Conservation (phyloP, 2,329 filamentous ascomycete genomes). For the Cylindrodendrum hubeiense region DNA sequence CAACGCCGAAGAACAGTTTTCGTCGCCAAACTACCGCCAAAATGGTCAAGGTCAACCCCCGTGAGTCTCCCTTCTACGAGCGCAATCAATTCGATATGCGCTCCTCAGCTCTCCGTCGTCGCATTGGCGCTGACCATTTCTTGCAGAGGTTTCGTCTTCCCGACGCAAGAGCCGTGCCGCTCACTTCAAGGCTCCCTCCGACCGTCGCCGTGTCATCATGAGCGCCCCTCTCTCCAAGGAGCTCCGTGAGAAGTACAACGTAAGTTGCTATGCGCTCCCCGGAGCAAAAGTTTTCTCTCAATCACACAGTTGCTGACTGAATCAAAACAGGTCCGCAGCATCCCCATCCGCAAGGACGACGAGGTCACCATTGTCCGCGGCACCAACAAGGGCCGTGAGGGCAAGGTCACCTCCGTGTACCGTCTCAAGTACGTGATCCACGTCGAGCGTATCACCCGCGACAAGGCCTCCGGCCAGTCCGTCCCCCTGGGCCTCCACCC, state of each 20-base stretch:
- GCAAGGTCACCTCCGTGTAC: constrained; percentile 98
- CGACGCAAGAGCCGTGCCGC: constrained; percentile 99
- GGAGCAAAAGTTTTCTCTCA: not conserved
- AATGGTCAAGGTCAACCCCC: constrained; percentile 79
- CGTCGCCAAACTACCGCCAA: constrained; percentile 55
- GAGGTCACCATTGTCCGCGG: constrained; percentile 94
- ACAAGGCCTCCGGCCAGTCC: constrained; percentile 97
- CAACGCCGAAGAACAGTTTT: constrained; percentile 43
- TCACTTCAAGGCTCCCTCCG: constrained; percentile 96
- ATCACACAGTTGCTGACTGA: constrained; percentile 17
- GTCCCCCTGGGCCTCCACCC: constrained; percentile 95
- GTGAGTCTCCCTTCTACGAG: constrained; percentile 53
- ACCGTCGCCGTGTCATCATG: constrained; percentile 96
- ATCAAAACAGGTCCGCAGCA: constrained; percentile 81
- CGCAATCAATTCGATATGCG: not conserved
- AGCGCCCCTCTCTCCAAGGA: constrained; percentile 96
- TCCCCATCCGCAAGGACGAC: constrained; percentile 98
- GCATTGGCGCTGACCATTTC: constrained; percentile 18
- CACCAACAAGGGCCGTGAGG: constrained; percentile 96
- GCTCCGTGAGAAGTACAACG: constrained; percentile 99
- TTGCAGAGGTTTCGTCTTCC: constrained; percentile 76
- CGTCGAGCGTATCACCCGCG: constrained; percentile 95
- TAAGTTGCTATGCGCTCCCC: constrained; percentile 61
- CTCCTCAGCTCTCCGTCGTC: not conserved
- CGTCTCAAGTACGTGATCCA: constrained; percentile 98